Evolutionary conservation across 1,284 basidiomycete species (phyloP).

Genomic region (Fomitopsis schrenkii): DNA sequence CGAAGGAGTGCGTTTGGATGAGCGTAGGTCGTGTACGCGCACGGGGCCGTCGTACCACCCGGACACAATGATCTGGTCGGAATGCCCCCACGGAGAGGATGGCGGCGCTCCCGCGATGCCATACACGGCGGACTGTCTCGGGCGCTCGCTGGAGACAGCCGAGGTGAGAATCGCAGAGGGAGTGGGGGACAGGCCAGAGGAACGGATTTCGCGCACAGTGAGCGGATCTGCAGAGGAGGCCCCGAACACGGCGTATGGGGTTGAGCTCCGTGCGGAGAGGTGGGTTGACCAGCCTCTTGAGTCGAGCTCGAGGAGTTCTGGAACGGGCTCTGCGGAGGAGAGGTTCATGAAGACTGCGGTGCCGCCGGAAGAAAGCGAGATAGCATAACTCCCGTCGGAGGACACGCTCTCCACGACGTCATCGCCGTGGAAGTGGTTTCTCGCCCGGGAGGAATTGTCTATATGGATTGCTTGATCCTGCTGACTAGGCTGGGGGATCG

Average conservation of each 20-base stretch:
- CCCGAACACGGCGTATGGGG: constrained; percentile 66
- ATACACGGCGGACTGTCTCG: constrained; percentile 59
- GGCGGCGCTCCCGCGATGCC: constrained; percentile 57
- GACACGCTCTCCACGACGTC: constrained; percentile 55
- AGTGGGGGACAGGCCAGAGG: constrained; percentile 37
- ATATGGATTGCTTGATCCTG: constrained; percentile 17
- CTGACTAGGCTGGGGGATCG: constrained; percentile 17
- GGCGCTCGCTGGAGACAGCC: constrained; percentile 19
- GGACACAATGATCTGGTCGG: constrained; percentile 67
- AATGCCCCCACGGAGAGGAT: constrained; percentile 59
- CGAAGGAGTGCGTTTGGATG: constrained; percentile 27
- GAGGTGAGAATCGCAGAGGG: constrained; percentile 48
- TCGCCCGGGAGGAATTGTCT: constrained; percentile 15
- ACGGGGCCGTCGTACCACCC: constrained; percentile 78
- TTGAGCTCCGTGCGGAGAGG: constrained; percentile 44
- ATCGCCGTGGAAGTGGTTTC: constrained; percentile 31
- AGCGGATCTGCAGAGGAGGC: constrained; percentile 57
- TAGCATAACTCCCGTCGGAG: constrained; percentile 36
- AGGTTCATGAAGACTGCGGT: constrained; percentile 39
- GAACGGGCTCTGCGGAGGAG: constrained; percentile 19
- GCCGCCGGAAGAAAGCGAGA: constrained; percentile 57
- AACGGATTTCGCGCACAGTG: constrained; percentile 47
- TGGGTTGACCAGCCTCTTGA: constrained; percentile 58
- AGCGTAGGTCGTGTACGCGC: constrained; percentile 67
- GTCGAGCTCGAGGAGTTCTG: constrained; percentile 38